These are phyloP conservation scores for Macrophomina tecta DNA, from an alignment of 2,329 filamentous ascomycete species.

Conservation along the genomic window DNA sequence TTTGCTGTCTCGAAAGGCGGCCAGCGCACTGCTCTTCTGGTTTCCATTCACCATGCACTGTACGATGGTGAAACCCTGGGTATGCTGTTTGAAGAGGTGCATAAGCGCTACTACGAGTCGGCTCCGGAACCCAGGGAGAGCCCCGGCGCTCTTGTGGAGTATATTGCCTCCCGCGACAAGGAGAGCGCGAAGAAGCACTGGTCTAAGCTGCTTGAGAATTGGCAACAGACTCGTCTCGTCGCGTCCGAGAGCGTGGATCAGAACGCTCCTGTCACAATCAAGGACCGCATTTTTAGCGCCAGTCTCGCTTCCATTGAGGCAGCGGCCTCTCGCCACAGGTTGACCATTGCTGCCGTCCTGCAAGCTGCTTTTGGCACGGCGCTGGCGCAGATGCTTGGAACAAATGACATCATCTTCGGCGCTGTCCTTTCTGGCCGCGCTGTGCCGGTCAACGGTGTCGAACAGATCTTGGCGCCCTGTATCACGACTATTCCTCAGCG, in stretches of 20 bases:
- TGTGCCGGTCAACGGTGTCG: slow-evolving; percentile 39
- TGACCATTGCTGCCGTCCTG: slow-evolving; percentile 41
- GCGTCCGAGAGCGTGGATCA: slow-evolving; percentile 31
- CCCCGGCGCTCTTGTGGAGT: slow-evolving; percentile 36
- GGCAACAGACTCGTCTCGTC: slow-evolving; percentile 50
- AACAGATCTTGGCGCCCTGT: slow-evolving; percentile 44
- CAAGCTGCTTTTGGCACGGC: slow-evolving; percentile 45
- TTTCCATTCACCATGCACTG: slow-evolving; percentile 47
- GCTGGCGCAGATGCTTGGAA: slow-evolving; percentile 38
- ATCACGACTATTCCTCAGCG: slow-evolving; percentile 47
- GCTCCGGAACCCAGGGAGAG: slow-evolving; percentile 32
- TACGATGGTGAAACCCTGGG: slow-evolving; percentile 46
- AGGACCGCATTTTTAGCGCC: slow-evolving; percentile 26
- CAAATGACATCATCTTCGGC: slow-evolving; percentile 42
- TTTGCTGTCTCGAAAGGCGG: slow-evolving; percentile 32
- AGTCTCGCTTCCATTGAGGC: slow-evolving; percentile 38
- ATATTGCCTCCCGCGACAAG: slow-evolving; percentile 36
- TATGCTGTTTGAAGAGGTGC: slow-evolving; percentile 43
- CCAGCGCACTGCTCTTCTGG: slow-evolving; percentile 35
- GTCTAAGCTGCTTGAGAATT: slow-evolving; percentile 40
- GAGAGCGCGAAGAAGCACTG: slow-evolving; percentile 33
- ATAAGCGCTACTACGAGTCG: slow-evolving; percentile 34
- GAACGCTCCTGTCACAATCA: not conserved
- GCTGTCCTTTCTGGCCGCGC: slow-evolving; percentile 43
- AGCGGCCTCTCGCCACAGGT: slow-evolving; percentile 36